Evolutionary conservation across 176 grass and related monocot species (phyloP), one percentile per base, ranked within the genome.

Genomic region (Chrysopogon serrulatus): DNA sequence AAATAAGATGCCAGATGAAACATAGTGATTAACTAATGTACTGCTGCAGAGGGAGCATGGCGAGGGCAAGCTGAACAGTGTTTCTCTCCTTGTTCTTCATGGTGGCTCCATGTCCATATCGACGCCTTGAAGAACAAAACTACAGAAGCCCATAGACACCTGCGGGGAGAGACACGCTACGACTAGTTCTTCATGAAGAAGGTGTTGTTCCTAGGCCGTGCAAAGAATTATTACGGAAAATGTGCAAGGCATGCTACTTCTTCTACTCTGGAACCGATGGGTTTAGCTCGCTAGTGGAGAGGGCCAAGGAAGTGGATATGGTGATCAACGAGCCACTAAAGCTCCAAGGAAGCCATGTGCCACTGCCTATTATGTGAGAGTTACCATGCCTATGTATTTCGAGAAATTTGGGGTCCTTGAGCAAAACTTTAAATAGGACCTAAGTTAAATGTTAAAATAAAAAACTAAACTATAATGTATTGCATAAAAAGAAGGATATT

Each of bases 151-250:
- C 2, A 85, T 85, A 7, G 73, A 78, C 10, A 31, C 54, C 0
- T 68, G 31, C 26, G 79, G 87, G 51, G n/a, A 80, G 19, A 37
- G 78, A 90, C 60, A 74, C 92, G 37, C 70, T 95, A 36, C 53
- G 80, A 6, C 23, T 92, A 39, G 6, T 39, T 39, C 36, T 39
- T 39, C 36, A 82, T n/a, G 66, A 92, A 44, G 83, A 66, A 40
- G 72, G 82, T 21, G 83, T 41, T 14, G 77, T 96, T 40, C 93
- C 93, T 5, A 65, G 68, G 27, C 74, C 79, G 17, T 92, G 87
- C 85, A 97, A 92, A 66, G 87, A 92, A 62, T 74, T 94, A 49
- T 97, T 97, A 45, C 92, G 89, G 94, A 97, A 85, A 43, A 94
- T 92, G 91, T 90, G 91, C 87, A 96, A 80, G 86, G 87, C 83